Percentiles rank a stretch among this genome's conserved stretches.
These are phyloP conservation scores for Didymella arachidicola DNA, from an alignment of 2,329 filamentous ascomycete genomes.

Conservation along the genomic window DNA sequence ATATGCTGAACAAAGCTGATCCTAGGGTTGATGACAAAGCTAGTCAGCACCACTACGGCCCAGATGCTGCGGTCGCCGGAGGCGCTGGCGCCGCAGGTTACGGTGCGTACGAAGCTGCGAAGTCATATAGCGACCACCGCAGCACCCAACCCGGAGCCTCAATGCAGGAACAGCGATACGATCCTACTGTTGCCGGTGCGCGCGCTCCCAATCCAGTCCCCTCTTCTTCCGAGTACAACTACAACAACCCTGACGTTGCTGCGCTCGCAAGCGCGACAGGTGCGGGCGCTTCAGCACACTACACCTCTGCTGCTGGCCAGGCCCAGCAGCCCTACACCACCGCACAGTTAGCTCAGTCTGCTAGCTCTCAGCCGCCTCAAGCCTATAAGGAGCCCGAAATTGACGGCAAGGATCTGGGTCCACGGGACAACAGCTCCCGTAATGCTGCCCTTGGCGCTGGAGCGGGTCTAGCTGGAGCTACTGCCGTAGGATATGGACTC, in stretches of 20 bases:
- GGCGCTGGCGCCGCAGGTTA: constrained; percentile 43
- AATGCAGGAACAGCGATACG: constrained; percentile 45
- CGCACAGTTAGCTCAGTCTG: constrained; percentile 12
- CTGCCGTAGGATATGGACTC: constrained; percentile 13
- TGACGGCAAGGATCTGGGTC: constrained; percentile 10
- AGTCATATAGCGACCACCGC: constrained; percentile 41
- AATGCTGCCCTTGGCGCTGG: constrained; percentile 35
- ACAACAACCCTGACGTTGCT: constrained; percentile 16
- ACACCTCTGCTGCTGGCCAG: constrained; percentile 1
- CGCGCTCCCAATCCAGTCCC: constrained; percentile 33
- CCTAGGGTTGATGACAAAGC: constrained; percentile 36
- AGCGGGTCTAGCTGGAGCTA: constrained; percentile 22
- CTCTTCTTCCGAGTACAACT: constrained; percentile 31
- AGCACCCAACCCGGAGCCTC: constrained; percentile 40
- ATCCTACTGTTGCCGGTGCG: constrained; percentile 34
- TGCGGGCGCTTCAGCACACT: neutral
- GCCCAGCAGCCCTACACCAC: constrained; percentile 16
- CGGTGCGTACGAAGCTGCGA: constrained; percentile 44
- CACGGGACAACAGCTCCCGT: constrained; percentile 26
- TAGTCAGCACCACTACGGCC: constrained; percentile 33
- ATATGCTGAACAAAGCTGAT: constrained; percentile 38
- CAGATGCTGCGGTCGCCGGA: constrained; percentile 42
- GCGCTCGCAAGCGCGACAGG: constrained; percentile 14
- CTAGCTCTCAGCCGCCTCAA: constrained; percentile 9
- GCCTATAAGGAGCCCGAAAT: constrained; percentile 14